phyloP scores from a whole-genome alignment of 1,284 basidiomycete genomes.

The Pseudozyma flocculosa region DNA sequence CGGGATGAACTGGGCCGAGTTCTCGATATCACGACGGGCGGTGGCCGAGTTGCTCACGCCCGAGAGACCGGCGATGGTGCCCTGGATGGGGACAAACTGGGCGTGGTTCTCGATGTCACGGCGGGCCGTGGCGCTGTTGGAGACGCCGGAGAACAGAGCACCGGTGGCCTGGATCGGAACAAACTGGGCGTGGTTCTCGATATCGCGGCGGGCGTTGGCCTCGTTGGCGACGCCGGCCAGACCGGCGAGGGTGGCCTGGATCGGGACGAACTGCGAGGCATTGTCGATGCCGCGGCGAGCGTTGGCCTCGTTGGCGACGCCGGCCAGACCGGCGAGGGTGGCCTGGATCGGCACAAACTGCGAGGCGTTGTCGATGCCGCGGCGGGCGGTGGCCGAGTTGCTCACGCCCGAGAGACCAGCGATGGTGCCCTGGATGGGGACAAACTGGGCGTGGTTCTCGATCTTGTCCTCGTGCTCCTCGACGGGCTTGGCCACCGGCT shows the following conservation, averaged over 20 bases:
- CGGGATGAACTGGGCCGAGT: slow-evolving; percentile 16
- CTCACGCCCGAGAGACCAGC: slow-evolving; percentile 14
- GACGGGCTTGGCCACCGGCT: too few relatives aligned
- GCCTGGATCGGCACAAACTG: slow-evolving; percentile 25
- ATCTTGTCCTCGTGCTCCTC: background rate
- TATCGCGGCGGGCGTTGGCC: too few relatives aligned
- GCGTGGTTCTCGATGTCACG: slow-evolving; percentile 19
- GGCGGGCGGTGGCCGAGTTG: slow-evolving; percentile 1
- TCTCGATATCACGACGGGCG: slow-evolving; percentile 7
- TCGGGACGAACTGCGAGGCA: slow-evolving; percentile 14
- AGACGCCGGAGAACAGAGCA: slow-evolving; percentile 13
- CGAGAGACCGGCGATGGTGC: slow-evolving; percentile 21
- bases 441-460: slow-evolving; percentile 11
- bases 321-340: slow-evolving; percentile 19
- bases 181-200: slow-evolving; percentile 13
- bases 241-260: slow-evolving; percentile 17
- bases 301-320: slow-evolving; percentile 11
- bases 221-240: slow-evolving; percentile 1
- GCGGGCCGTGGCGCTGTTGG: slow-evolving; percentile 2
- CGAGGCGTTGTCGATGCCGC: slow-evolving; percentile 19
- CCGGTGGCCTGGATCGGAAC: slow-evolving; percentile 13
- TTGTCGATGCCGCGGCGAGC: slow-evolving; percentile 11
- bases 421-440: slow-evolving; percentile 14
- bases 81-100: slow-evolving; percentile 24
- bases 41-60: slow-evolving; percentile 8